These are phyloP conservation scores for Aspergillus sp. DNA, from an alignment of 2,329 filamentous ascomycete genomes.

Conservation along the genomic window DNA sequence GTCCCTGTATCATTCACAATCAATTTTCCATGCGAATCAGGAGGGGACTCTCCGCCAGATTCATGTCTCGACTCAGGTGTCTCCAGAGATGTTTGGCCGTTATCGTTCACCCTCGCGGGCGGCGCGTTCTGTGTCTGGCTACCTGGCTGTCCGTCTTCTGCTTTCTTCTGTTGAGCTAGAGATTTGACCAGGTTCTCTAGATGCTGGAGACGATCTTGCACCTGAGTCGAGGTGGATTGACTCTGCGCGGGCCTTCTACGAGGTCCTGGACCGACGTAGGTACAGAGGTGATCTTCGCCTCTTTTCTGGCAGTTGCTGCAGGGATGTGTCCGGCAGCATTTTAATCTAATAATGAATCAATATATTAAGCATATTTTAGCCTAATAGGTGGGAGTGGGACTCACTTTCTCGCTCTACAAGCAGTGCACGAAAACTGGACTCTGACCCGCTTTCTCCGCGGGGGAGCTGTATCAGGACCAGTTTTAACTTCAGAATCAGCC, in stretches of 20 bases:
- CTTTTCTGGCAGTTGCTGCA: slow-evolving; percentile 31
- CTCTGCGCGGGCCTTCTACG: slow-evolving; percentile 22
- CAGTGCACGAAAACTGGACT: slow-evolving; percentile 36
- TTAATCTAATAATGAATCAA: slow-evolving; percentile 19
- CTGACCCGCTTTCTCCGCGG: slow-evolving; percentile 27
- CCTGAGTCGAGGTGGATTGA: slow-evolving; percentile 21
- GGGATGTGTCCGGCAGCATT: slow-evolving; percentile 32
- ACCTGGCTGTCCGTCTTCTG: slow-evolving; percentile 3
- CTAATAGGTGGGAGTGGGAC: neutral
- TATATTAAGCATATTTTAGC: neutral
- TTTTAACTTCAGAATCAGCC: no score
- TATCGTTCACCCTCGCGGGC: neutral
- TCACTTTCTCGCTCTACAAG: slow-evolving; percentile 32
- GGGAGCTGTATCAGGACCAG: neutral
- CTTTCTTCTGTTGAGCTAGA: slow-evolving; percentile 23
- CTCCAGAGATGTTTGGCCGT: neutral
- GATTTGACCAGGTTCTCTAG: slow-evolving; percentile 33
- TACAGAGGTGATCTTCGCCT: slow-evolving; percentile 25
- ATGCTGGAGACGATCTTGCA: slow-evolving; percentile 33
- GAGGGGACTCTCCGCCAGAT: slow-evolving; percentile 10
- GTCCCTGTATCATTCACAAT: slow-evolving; percentile 26
- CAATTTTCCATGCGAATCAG: slow-evolving; percentile 24
- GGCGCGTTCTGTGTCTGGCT: neutral
- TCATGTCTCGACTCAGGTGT: slow-evolving; percentile 8
- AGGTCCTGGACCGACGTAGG: slow-evolving; percentile 31